Evolutionary conservation across 495 filamentous ascomycete species (phyloP).

Genomic region (Podospora fimiseda): DNA sequence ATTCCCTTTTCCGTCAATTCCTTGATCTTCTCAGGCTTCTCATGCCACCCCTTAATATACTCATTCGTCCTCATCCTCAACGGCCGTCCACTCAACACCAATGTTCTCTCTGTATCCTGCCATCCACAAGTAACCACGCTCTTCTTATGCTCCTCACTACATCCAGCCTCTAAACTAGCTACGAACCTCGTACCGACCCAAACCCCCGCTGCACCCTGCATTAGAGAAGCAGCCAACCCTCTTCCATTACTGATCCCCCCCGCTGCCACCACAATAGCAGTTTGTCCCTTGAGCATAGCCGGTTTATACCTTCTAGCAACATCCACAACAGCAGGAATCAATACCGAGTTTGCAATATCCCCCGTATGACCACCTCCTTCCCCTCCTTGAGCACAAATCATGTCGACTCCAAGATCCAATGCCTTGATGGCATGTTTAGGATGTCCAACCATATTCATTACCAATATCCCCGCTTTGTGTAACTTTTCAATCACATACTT

Average conservation of each 20-base stretch:
- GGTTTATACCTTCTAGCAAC: constrained; percentile 59
- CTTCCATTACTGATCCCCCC: constrained; percentile 69
- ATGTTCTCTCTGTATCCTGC: constrained; percentile 68
- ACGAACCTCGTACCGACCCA: constrained; percentile 88
- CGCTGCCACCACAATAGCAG: constrained; percentile 65
- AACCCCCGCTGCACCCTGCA: constrained; percentile 67
- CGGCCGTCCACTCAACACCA: constrained; percentile 74
- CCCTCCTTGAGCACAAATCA: constrained; percentile 77
- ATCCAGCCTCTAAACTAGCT: constrained; percentile 68
- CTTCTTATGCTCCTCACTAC: constrained; percentile 70
- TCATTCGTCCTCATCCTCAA: constrained; percentile 74
- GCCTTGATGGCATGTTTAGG: constrained; percentile 85
- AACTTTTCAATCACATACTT: constrained; percentile 58
- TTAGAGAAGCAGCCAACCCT: constrained; percentile 61
- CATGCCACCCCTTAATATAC: constrained; percentile 74
- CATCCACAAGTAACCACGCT: constrained; percentile 69
- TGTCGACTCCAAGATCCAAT: constrained; percentile 70
- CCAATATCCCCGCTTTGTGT: constrained; percentile 65
- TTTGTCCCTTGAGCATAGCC: constrained; percentile 36
- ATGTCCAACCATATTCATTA: constrained; percentile 96
- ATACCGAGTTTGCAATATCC: constrained; percentile 62
- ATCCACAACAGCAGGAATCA: constrained; percentile 71
- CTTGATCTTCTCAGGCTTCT: constrained; percentile 61
- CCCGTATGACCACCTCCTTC: constrained; percentile 79
- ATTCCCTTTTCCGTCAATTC: constrained; percentile 65